Evolutionary conservation across 2,329 filamentous ascomycete genomes (phyloP), one percentile per base, ranked within the genome.

Genomic region (Ophiostoma ips): DNA sequence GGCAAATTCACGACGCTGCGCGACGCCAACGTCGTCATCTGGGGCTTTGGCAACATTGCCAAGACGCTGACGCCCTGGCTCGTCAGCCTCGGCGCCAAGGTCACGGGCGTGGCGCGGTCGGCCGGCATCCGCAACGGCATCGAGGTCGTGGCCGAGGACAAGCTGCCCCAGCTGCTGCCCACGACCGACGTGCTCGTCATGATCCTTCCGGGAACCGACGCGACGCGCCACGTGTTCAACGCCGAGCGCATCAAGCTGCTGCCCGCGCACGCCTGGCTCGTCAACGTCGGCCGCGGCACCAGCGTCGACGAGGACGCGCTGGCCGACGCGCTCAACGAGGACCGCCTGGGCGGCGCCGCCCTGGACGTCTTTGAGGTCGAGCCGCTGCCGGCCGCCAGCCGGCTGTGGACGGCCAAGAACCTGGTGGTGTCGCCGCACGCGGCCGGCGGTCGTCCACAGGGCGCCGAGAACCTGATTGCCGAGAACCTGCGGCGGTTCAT

Each of bases 391-490:
- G 57, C 58, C 51, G 59, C 59, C 73, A 58, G 57, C 52, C 55
- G 51, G 21, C 55, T 59, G 41, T 59, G 58, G 58, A 55, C 51
- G 54, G 44, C 57, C 45, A 55, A 55, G 50, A 59, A 59, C 50
- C 24, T 55, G 15, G 21, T 59, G 12, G 50, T 59, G 19, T 58
- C 57, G 46, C 58, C 58, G 21, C 58, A 59, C 33, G 56, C 76
- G 1, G 77, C 76, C 0, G 77, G 77, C 3, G 77, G 77, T 0
- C 62, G 79, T 52, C 79, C 79, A 5, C 76, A 79, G 62, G 77
- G 72, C 4, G 68, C 72, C 0, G 77, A 81, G 66, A 68, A 57
- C 6, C 62, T 83, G 58, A 79, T 82, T 54, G 72, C 74, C 37
- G 70, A 77, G 52, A 83, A 83, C 56, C 56, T 83, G 63, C 67